Base-by-base conservation (phyloP, 2,329 filamentous ascomycete species). In the Fusarium caatingaense region DNA sequence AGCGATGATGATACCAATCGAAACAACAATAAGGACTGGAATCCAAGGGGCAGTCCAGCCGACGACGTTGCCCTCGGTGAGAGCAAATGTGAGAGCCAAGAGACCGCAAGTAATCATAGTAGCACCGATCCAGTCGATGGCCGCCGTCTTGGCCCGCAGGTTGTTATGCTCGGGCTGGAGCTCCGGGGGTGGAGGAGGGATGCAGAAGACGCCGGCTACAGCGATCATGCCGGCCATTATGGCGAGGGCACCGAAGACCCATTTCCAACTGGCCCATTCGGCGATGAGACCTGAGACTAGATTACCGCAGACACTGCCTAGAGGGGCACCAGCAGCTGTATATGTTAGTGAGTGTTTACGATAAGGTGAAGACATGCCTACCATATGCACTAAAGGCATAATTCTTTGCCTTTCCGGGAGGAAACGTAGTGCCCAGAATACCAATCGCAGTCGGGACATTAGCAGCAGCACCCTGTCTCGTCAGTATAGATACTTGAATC, bases 401-500 rank as follows among this genome's bases (percentile, higher is more conserved):
- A 72, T 91, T 92, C 78, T 92, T 92, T 6, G 89, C 87, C 68
- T 87, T 89, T 0, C 90, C 89, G 0, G 89, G 89, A 2, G 87
- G 86, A 57, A 92, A 92, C 0, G 88, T 91, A 3, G 87, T 86
- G 1, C 89, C 90, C 5, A 93, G 77, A 41, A 92, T 92, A 1
- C 91, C 91, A 73, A 93, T 88, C 0, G 90, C 91, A 0, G 90
- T 92, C 0, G 91, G 90, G 1, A 92, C 88, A 73, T 91, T 92
- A 18, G 89, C 89, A 3, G 91, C 90, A 27, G 88, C 88, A 3
- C 89, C 90, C 79, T 87, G 57, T 18, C 8, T 12, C 5, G 13
- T 72, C 37, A 66, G 50, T 54, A 37, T 3, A 10, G 9, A 15
- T 20, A 8, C n/a, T 21, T 20, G n/a, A 5, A 18, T 23, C 27